Evolutionary conservation across 768 basidiomycete genomes (phyloP).

Genomic region (Tylopilus sp.): DNA sequence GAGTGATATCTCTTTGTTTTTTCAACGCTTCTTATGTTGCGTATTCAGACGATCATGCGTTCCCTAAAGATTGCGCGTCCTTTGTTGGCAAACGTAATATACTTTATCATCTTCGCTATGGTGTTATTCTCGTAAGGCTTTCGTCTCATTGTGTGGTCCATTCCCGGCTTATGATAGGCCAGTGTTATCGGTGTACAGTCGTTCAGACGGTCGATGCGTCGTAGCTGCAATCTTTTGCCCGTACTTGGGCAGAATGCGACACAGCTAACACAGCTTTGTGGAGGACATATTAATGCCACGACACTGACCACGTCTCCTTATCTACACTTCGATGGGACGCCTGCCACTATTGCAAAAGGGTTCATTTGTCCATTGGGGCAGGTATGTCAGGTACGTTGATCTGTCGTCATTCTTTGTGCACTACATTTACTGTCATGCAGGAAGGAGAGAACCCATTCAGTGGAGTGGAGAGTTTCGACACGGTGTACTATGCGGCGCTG

Average conservation of each 20-base stretch:
- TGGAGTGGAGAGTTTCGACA: conserved; percentile 81
- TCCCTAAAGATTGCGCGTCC: conserved; percentile 89
- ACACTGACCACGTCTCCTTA: conserved; percentile 48
- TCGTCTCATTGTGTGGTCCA: background rate
- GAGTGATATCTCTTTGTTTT: conserved; percentile 25
- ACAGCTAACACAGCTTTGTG: conserved; percentile 63
- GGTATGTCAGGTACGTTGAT: conserved; percentile 60
- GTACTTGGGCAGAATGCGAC: conserved; percentile 51
- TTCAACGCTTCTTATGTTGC: conserved; percentile 7
- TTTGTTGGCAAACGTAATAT: conserved; percentile 83
- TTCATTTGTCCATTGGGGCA: conserved; percentile 89
- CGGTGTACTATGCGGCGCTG: conserved; percentile 73
- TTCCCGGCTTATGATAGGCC: background rate
- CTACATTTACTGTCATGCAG: conserved; percentile 30
- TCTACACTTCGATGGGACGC: conserved; percentile 37
- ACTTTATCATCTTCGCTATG: conserved; percentile 90
- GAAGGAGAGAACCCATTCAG: conserved; percentile 63
- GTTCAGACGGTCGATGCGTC: conserved; percentile 81
- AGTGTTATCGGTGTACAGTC: conserved; percentile 91
- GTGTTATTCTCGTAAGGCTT: conserved; percentile 73
- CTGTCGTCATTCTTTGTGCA: background rate
- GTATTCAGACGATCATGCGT: conserved; percentile 73
- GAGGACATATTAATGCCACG: conserved; percentile 68
- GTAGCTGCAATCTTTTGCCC: conserved; percentile 56
- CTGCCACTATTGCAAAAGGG: conserved; percentile 57